Evolutionary conservation across 2,329 filamentous ascomycete genomes (phyloP).

Genomic region (Monascus ruber): DNA sequence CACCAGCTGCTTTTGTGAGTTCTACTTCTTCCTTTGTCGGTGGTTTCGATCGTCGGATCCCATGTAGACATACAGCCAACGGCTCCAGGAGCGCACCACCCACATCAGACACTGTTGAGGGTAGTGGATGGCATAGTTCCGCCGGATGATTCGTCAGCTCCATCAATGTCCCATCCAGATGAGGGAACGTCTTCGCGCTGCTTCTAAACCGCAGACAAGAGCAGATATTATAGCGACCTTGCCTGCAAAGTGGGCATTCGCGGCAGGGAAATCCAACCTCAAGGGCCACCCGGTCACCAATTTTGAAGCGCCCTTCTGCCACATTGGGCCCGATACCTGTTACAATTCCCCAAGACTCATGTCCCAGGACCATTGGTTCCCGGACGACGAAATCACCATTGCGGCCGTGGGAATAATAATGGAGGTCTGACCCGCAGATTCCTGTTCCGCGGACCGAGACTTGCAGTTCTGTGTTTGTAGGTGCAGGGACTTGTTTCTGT

Average conservation of each 20-base stretch:
- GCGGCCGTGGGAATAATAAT: constrained; percentile 70
- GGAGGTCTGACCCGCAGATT: constrained; percentile 53
- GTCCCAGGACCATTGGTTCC: constrained; percentile 50
- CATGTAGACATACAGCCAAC: constrained; percentile 50
- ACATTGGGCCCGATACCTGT: constrained; percentile 57
- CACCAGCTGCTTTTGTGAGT: constrained; percentile 31
- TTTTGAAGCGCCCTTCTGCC: constrained; percentile 38
- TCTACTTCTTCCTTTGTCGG: constrained; percentile 23
- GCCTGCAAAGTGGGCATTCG: constrained; percentile 42
- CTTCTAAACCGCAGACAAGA: constrained; percentile 46
- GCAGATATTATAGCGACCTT: constrained; percentile 53
- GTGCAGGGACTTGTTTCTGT: background rate
- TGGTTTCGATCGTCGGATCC: constrained; percentile 43
- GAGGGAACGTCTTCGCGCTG: constrained; percentile 49
- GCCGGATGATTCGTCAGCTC: constrained; percentile 51
- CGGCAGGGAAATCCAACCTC: constrained; percentile 85
- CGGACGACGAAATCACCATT: constrained; percentile 2
- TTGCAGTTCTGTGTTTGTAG: constrained; percentile 27
- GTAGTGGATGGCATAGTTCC: constrained; percentile 48
- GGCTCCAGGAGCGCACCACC: constrained; percentile 51
- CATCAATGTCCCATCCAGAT: constrained; percentile 54
- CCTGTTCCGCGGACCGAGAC: constrained; percentile 48
- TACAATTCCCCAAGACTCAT: constrained; percentile 66
- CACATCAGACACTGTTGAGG: constrained; percentile 41
- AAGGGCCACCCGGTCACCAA: constrained; percentile 78